phyloP scores from a whole-genome alignment of 495 filamentous ascomycete species.

The Baudoinia panamericana region DNA sequence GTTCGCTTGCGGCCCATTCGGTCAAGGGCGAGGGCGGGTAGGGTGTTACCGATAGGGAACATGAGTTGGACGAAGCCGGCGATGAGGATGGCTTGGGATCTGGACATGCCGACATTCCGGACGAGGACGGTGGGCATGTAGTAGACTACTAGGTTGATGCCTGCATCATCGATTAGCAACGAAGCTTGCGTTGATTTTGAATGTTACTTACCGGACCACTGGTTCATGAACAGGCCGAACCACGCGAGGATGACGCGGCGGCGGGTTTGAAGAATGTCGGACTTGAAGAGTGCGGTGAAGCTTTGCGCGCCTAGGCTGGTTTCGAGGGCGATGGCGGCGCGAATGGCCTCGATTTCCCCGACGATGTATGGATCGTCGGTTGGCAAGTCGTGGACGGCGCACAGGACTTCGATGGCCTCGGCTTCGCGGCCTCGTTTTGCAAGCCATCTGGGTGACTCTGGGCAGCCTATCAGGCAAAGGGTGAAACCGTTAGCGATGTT shows the following conservation, averaged over 20 bases:
- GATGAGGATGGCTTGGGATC: conserved; percentile 20
- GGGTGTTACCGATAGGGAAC: conserved; percentile 31
- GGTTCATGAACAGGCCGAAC: conserved; percentile 28
- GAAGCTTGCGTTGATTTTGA: neutral
- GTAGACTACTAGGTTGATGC: conserved; percentile 27
- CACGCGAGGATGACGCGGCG: conserved; percentile 38
- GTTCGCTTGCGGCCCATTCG: conserved; percentile 33
- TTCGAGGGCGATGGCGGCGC: conserved; percentile 35
- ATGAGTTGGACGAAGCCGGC: conserved; percentile 25
- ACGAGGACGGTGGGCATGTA: conserved; percentile 24
- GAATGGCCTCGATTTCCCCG: conserved; percentile 19
- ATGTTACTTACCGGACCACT: conserved; percentile 11
- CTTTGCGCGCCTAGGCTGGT: conserved; percentile 32
- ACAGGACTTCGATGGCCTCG: conserved; percentile 37
- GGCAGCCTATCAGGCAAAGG: conserved; percentile 23
- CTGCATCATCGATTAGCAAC: neutral
- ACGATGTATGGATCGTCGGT: conserved; percentile 2
- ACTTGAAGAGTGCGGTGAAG: conserved; percentile 35
- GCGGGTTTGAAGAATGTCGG: conserved; percentile 39
- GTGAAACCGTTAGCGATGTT: conserved; percentile 19
- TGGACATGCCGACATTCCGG: conserved; percentile 21
- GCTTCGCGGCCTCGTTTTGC: conserved; percentile 30
- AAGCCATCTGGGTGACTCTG: conserved; percentile 24
- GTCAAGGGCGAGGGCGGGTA: conserved; percentile 36
- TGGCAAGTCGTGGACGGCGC: conserved; percentile 33